These are phyloP conservation scores for Penicillium corylophilum DNA, from an alignment of 2,329 filamentous ascomycete species.

Conservation along the genomic window DNA sequence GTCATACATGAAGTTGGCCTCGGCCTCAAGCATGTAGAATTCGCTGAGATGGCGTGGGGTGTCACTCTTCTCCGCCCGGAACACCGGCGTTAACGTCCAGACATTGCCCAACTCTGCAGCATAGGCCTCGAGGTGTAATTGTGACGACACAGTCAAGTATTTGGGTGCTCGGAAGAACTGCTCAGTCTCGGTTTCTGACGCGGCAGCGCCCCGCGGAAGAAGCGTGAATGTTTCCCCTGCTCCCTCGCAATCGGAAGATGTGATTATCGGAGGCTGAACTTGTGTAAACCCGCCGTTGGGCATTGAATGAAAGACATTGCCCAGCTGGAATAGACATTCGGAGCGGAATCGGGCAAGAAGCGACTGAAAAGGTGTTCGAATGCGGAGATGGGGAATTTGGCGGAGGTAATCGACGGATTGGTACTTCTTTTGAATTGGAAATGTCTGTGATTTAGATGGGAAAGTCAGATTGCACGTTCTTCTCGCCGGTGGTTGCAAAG, in stretches of 20 bases:
- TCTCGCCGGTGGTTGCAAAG: not conserved
- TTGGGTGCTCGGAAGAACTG: conserved; percentile 83
- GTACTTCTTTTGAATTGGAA: conserved; percentile 95
- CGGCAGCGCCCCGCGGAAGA: conserved; percentile 42
- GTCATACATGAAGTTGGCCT: conserved; percentile 74
- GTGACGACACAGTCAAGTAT: conserved; percentile 91
- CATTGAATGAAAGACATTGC: conserved; percentile 67
- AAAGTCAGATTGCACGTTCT: conserved; percentile 9
- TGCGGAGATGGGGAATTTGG: conserved; percentile 80
- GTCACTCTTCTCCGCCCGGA: conserved; percentile 89
- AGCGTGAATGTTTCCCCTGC: conserved; percentile 91
- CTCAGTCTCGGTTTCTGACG: conserved; percentile 39
- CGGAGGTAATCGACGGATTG: conserved; percentile 87
- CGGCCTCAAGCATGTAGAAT: conserved; percentile 98
- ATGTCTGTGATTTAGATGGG: conserved; percentile 58
- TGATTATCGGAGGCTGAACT: conserved; percentile 90
- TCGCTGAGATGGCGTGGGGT: conserved; percentile 92
- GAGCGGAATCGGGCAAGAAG: conserved; percentile 80
- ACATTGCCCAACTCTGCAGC: conserved; percentile 85
- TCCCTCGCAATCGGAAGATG: conserved; percentile 95
- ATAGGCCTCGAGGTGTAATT: conserved; percentile 90
- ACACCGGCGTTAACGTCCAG: conserved; percentile 91
- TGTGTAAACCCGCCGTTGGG: conserved; percentile 62
- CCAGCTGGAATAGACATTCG: conserved; percentile 70
- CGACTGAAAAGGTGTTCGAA: conserved; percentile 77